Conservation (phyloP, 2,329 filamentous ascomycete genomes). For the Scorias spongiosa region DNA sequence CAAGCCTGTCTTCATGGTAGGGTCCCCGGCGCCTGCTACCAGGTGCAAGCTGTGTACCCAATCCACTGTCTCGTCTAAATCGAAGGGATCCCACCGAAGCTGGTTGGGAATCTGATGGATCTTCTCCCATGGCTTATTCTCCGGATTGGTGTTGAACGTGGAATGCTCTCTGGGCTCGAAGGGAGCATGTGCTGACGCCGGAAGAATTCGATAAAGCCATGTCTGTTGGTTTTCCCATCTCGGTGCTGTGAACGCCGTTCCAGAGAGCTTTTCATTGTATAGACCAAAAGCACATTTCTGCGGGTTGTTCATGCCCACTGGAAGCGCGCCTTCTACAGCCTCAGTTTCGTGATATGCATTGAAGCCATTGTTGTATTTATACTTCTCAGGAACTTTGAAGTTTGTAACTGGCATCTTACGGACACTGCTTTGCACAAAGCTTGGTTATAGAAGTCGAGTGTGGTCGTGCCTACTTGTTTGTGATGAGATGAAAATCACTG, state of each 20-base stretch:
- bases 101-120: constrained; percentile 68
- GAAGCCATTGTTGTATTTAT: constrained; percentile 68
- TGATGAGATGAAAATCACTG: neutral
- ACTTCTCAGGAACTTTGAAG: constrained; percentile 50
- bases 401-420: constrained; percentile 46
- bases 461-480: neutral
- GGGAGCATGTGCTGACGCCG: constrained; percentile 42
- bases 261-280: constrained; percentile 59
- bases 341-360: constrained; percentile 66
- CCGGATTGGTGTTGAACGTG: constrained; percentile 36
- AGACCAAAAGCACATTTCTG: constrained; percentile 66
- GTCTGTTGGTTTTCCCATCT: constrained; percentile 42
- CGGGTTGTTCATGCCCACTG: constrained; percentile 63
- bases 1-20: constrained; percentile 61
- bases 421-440: neutral
- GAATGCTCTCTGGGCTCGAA: constrained; percentile 35
- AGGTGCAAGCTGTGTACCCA: constrained; percentile 57
- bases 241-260: constrained; percentile 43
- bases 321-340: constrained; percentile 58
- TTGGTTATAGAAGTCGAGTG: neutral
- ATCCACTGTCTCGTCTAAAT: constrained; percentile 52
- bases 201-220: constrained; percentile 43
- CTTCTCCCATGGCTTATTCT: constrained; percentile 36
- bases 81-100: constrained; percentile 65
- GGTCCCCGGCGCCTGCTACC: constrained; percentile 65